phyloP scores from a whole-genome alignment of 2,329 filamentous ascomycete genomes.

The Paramyrothecium sp. region DNA sequence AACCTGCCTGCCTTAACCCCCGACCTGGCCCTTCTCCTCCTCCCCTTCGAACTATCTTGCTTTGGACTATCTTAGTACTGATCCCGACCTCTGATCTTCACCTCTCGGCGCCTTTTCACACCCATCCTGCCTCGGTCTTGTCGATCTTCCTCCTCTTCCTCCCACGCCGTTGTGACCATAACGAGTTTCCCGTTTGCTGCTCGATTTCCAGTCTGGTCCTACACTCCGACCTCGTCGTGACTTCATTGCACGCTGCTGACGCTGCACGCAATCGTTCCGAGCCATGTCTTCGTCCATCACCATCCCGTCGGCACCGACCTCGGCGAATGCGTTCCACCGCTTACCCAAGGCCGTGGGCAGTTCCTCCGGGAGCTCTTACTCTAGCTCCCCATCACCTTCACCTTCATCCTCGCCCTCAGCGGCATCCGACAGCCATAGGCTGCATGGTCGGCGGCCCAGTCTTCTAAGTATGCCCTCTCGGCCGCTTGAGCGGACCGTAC shows the following conservation, averaged over 20 bases:
- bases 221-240: slow-evolving; percentile 9
- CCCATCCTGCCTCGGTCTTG: neutral
- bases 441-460: slow-evolving; percentile 58
- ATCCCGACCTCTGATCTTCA: too few relatives aligned
- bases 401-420: slow-evolving; percentile 50
- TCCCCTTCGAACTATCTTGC: neutral
- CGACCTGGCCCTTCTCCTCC: neutral
- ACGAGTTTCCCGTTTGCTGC: neutral
- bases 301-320: slow-evolving; percentile 53
- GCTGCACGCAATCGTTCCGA: slow-evolving; percentile 11
- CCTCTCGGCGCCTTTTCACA: neutral
- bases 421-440: slow-evolving; percentile 43
- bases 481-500: neutral
- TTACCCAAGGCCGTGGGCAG: slow-evolving; percentile 45
- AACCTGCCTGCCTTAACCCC: neutral
- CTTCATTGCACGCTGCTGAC: slow-evolving; percentile 9
- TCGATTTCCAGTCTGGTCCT: neutral
- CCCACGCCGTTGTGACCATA: neutral
- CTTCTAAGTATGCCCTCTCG: slow-evolving; percentile 51
- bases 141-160: neutral
- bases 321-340: slow-evolving; percentile 32
- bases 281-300: slow-evolving; percentile 68
- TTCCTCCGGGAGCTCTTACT: slow-evolving; percentile 41
- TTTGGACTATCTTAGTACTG: too few relatives aligned
- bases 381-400: slow-evolving; percentile 47